These are phyloP conservation scores for Domatiomyces globalis DNA, from an alignment of 2,329 filamentous ascomycete genomes.

Conservation along the genomic window DNA sequence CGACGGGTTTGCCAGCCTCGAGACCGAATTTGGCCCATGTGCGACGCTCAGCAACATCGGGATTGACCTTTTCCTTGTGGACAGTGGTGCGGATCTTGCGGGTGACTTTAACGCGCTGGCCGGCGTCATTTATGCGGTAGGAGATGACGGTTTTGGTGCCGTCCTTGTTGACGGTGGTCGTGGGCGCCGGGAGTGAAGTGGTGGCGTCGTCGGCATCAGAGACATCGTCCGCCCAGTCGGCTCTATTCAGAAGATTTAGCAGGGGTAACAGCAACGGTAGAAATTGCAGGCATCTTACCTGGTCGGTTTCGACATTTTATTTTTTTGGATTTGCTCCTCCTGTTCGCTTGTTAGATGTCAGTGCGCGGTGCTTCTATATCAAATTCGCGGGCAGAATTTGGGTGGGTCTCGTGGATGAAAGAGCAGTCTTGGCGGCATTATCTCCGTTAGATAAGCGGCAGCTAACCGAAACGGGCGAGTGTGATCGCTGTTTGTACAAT, in stretches of 20 bases:
- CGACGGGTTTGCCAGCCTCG: constrained; percentile 68
- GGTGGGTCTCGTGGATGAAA: neutral
- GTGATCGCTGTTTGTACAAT: neutral
- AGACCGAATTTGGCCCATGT: constrained; percentile 85
- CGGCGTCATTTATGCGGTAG: constrained; percentile 79
- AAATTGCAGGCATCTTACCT: neutral
- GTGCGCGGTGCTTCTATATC: neutral
- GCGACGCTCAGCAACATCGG: constrained; percentile 87
- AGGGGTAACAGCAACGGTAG: neutral
- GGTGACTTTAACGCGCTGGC: constrained; percentile 93
- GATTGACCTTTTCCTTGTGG: constrained; percentile 88
- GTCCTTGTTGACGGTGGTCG: constrained; percentile 93
- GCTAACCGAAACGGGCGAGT: neutral
- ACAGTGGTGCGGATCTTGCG: constrained; percentile 87
- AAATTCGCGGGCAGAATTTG: neutral
- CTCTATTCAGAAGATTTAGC: constrained; percentile 1
- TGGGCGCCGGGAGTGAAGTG: constrained; percentile 66
- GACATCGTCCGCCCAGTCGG: constrained; percentile 20
- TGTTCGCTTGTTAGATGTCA: neutral
- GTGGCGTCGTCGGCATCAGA: constrained; percentile 79
- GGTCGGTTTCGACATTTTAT: neutral
- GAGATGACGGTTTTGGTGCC: constrained; percentile 92
- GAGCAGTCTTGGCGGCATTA: neutral
- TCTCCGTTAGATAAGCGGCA: neutral
- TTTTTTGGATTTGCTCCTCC: neutral